phyloP scores from a whole-genome alignment of 768 basidiomycete species.

The Trametes meyenii region DNA sequence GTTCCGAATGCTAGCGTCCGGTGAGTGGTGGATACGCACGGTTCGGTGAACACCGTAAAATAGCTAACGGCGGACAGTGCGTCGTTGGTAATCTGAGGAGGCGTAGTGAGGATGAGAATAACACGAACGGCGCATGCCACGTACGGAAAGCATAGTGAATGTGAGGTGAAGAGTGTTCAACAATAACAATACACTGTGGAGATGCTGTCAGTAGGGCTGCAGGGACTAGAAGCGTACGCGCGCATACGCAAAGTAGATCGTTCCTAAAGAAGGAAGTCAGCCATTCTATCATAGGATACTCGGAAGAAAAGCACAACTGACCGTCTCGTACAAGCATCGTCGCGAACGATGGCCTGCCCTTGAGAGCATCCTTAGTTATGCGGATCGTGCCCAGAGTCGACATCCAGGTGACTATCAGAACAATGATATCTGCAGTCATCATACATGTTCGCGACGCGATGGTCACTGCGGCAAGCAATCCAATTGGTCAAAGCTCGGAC shows the following conservation, averaged over 20 bases:
- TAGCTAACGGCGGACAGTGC: conserved; percentile 3
- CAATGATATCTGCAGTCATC: conserved; percentile 8
- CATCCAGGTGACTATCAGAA: conserved; percentile 9
- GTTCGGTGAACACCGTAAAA: conserved; percentile 16
- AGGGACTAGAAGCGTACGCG: neutral
- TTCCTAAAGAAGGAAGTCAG: neutral
- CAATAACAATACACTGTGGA: neutral
- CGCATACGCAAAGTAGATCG: conserved; percentile 8
- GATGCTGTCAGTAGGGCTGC: neutral
- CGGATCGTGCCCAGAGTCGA: conserved; percentile 3
- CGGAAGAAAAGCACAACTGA: neutral
- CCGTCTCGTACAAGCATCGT: conserved; percentile 7
- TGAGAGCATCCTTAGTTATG: neutral
- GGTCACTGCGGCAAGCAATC: neutral
- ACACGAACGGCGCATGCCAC: neutral
- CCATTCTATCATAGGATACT: neutral
- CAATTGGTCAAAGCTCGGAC: neutral
- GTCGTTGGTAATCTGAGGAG: neutral
- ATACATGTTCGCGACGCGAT: conserved; percentile 12
- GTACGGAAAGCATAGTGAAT: conserved; percentile 10
- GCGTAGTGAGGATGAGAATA: neutral
- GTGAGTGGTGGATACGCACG: neutral
- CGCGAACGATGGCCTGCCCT: neutral
- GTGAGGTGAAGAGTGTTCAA: conserved; percentile 11
- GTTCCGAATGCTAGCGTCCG: too few species aligned